Conservation (phyloP, 768 basidiomycete species). For the Imleria badia region DNA sequence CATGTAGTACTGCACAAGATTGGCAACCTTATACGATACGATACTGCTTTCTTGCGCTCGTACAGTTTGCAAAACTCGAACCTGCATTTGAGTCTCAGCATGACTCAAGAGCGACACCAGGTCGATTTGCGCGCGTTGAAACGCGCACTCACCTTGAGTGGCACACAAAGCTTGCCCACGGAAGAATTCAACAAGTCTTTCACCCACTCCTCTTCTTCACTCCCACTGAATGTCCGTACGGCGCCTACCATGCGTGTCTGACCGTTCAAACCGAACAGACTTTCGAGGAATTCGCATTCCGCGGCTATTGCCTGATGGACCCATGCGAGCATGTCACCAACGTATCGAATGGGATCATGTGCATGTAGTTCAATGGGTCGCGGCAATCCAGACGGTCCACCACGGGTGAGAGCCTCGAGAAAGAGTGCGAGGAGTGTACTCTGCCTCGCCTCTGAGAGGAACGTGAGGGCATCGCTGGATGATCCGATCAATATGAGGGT, state of each 20-base stretch:
- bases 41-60: constrained; percentile 93
- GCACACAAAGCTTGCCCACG: constrained; percentile 80
- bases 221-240: constrained; percentile 50
- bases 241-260: constrained; percentile 70
- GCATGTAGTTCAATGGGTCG: constrained; percentile 97
- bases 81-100: constrained; percentile 38
- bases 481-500: background rate
- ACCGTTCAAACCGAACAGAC: constrained; percentile 69
- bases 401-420: constrained; percentile 83
- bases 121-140: background rate
- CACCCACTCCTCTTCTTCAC: constrained; percentile 78
- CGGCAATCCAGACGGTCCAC: constrained; percentile 80
- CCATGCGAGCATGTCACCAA: constrained; percentile 99
- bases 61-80: constrained; percentile 91
- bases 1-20: constrained; percentile 92
- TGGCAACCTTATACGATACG: constrained; percentile 88
- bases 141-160: constrained; percentile 65
- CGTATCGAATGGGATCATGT: constrained; percentile 94
- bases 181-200: constrained; percentile 77
- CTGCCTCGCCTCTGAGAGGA: constrained; percentile 82
- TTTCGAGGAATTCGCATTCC: constrained; percentile 91
- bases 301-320: constrained; percentile 95
- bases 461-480: constrained; percentile 67
- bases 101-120: background rate
- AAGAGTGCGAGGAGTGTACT: constrained; percentile 78